Percentiles rank a stretch among this genome's conserved stretches.
These are phyloP conservation scores for Macrolepiota dolichaula DNA, from an alignment of 768 basidiomycete species.

Conservation along the genomic window DNA sequence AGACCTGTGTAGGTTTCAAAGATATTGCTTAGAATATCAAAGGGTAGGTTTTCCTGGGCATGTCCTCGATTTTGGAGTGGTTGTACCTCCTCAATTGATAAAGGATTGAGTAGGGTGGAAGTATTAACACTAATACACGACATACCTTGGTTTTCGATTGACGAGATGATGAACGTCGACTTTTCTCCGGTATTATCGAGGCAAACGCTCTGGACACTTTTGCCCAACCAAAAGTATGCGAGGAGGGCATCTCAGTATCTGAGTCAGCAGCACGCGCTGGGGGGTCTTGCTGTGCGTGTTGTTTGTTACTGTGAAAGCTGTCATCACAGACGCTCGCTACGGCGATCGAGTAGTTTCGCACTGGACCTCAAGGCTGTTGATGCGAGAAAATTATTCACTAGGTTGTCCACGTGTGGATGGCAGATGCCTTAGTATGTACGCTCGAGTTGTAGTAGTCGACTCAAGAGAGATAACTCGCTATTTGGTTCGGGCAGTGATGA, in stretches of 20 bases:
- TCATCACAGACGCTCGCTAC: background rate
- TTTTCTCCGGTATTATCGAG: background rate
- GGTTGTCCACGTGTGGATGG: background rate
- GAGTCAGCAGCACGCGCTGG: background rate
- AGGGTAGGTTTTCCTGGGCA: background rate
- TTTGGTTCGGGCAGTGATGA: background rate
- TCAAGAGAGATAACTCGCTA: background rate
- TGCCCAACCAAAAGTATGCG: background rate
- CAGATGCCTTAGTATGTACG: background rate
- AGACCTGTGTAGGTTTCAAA: background rate
- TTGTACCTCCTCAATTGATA: background rate
- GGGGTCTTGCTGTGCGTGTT: background rate
- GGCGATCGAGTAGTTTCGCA: background rate
- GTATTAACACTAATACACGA: background rate
- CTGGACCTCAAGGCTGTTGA: background rate
- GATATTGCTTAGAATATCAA: background rate
- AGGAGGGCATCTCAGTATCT: background rate
- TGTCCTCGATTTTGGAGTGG: background rate
- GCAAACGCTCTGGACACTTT: background rate
- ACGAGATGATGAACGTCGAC: background rate
- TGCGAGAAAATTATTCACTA: background rate
- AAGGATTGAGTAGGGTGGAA: background rate
- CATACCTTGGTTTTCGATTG: background rate
- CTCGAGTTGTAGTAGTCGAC: background rate
- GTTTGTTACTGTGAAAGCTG: background rate